These are phyloP conservation scores for Acidomyces sp. DNA, from an alignment of 495 filamentous ascomycete genomes.

Conservation along the genomic window DNA sequence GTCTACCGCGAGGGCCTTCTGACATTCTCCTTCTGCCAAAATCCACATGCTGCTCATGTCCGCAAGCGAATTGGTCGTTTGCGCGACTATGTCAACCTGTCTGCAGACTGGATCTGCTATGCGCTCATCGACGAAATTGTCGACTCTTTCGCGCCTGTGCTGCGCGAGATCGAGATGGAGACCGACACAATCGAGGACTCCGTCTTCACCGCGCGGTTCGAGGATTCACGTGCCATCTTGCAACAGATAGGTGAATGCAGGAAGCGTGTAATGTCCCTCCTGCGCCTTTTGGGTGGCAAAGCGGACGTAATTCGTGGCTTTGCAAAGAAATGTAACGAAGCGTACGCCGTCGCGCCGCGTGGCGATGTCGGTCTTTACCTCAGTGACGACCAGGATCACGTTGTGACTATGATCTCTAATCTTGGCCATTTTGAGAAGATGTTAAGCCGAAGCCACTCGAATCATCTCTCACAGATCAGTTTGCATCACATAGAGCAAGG, in stretches of 20 bases:
- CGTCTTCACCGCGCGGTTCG: conserved; percentile 77
- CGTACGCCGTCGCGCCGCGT: conserved; percentile 83
- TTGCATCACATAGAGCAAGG: conserved; percentile 77
- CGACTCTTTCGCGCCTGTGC: conserved; percentile 82
- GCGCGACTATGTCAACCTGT: conserved; percentile 83
- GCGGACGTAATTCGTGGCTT: conserved; percentile 95
- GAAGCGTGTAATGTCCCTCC: conserved; percentile 86
- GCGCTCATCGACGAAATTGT: conserved; percentile 98
- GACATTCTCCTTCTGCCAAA: conserved; percentile 80
- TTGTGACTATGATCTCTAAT: conserved; percentile 97
- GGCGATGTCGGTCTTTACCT: conserved; percentile 94
- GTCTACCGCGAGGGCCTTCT: conserved; percentile 93
- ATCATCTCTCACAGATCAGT: conserved; percentile 88
- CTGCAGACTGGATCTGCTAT: conserved; percentile 97
- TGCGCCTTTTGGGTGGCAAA: conserved; percentile 88
- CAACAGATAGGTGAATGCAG: conserved; percentile 78
- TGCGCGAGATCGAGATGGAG: conserved; percentile 70
- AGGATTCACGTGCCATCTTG: conserved; percentile 75
- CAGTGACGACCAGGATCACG: conserved; percentile 95
- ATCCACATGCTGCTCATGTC: conserved; percentile 73
- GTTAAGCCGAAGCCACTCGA: conserved; percentile 85
- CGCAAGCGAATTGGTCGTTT: conserved; percentile 82
- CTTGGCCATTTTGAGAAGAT: conserved; percentile 95
- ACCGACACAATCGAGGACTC: conserved; percentile 90
- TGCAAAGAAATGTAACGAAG: conserved; percentile 94